Evolutionary conservation across 805 yeast genomes (phyloP).

Genomic region (Pichia phayaonensis): DNA sequence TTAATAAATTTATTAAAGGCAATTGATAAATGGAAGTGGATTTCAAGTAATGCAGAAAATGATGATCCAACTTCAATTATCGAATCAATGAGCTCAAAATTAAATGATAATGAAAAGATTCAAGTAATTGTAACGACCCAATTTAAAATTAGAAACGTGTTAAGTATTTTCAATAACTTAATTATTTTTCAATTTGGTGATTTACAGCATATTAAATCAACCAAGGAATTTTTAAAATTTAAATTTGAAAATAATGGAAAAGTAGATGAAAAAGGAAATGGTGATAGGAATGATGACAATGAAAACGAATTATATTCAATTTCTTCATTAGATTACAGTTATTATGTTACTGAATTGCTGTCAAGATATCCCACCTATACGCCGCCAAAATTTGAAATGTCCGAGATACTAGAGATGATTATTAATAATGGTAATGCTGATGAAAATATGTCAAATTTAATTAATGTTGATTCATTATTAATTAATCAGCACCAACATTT

Average conservation of each 20-base stretch:
- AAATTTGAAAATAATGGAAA: conserved; percentile 27
- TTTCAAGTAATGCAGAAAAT: conserved; percentile 21
- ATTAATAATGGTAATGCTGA: conserved; percentile 8
- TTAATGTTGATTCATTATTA: conserved; percentile 23
- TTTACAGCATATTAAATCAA: conserved; percentile 28
- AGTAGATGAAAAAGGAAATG: neutral
- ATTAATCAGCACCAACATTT: conserved; percentile 28
- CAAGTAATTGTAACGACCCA: conserved; percentile 15
- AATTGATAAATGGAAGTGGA: conserved; percentile 65
- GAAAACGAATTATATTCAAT: conserved; percentile 27
- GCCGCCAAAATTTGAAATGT: conserved; percentile 43
- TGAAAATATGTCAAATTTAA: conserved; percentile 16
- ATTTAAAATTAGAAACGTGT: conserved; percentile 48
- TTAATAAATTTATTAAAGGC: conserved; percentile 38
- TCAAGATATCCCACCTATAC: conserved; percentile 68
- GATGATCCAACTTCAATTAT: conserved; percentile 11
- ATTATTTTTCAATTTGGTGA: conserved; percentile 60
- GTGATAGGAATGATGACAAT: neutral
- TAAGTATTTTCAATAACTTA: conserved; percentile 46
- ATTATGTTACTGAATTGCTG: conserved; percentile 65
- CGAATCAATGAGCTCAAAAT: conserved; percentile 9
- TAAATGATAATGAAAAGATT: conserved; percentile 18
- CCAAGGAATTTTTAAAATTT: conserved; percentile 40
- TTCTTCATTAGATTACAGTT: conserved; percentile 79
- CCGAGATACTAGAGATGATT: conserved; percentile 35